A percentile compares a stretch with the other conserved stretches of the same genome.
Conservation (phyloP, 106 monocot species). For the Chionographis japonica region DNA sequence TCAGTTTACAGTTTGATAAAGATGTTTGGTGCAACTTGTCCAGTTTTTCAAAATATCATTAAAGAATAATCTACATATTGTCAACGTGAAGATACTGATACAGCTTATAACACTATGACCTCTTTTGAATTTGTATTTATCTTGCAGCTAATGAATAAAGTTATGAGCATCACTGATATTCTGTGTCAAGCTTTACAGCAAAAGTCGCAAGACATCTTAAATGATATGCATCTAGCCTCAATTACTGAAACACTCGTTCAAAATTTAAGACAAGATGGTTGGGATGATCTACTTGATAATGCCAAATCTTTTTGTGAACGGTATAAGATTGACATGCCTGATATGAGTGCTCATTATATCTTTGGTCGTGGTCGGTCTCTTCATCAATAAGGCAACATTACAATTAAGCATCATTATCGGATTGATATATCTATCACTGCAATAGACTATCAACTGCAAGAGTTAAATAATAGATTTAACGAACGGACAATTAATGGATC, state of each 20-base stretch:
- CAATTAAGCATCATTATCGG: not conserved
- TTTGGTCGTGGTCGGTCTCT: not conserved
- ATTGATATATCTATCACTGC: not conserved
- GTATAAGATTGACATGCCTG: not conserved
- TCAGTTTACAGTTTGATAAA: too few species aligned
- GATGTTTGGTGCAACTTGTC: too few species aligned
- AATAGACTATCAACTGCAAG: not conserved
- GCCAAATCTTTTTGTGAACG: not conserved
- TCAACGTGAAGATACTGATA: not conserved
- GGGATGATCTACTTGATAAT: not conserved
- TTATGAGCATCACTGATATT: not conserved
- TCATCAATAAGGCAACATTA: not conserved
- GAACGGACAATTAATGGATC: not conserved
- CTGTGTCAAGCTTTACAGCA: too few species aligned
- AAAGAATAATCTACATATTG: not conserved
- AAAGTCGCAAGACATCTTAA: too few species aligned
- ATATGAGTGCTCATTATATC: not conserved
- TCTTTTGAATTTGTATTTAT: not conserved
- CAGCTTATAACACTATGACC: too few species aligned
- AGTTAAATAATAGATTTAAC: too few species aligned
- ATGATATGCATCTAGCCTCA: too few species aligned
- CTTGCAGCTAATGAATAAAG: conserved; percentile 2
- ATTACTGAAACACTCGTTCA: not conserved
- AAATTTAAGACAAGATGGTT: not conserved
- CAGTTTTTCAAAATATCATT: not conserved